Evolutionary conservation across 495 filamentous ascomycete species (phyloP).

Genomic region (Aspergillus nidulans): DNA sequence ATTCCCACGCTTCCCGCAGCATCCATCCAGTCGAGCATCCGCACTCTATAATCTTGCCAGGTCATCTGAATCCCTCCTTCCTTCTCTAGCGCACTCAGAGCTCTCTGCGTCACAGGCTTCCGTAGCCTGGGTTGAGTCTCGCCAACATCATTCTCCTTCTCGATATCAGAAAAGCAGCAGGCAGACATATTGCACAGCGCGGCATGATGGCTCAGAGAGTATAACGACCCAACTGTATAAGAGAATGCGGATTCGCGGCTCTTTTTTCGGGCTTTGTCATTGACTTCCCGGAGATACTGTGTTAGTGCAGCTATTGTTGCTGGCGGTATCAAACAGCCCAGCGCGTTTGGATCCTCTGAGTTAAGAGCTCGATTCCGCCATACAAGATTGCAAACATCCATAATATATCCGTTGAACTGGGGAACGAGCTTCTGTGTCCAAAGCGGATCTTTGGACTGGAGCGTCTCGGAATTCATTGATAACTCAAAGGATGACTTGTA

Average conservation of each 20-base stretch:
- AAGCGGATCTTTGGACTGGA: constrained; percentile 36
- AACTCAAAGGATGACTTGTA: constrained; percentile 76
- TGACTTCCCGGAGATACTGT: constrained; percentile 38
- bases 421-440: constrained; percentile 51
- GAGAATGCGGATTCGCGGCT: constrained; percentile 39
- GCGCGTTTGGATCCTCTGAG: constrained; percentile 60
- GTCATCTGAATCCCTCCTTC: constrained; percentile 65
- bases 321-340: constrained; percentile 62
- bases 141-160: constrained; percentile 55
- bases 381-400: constrained; percentile 84
- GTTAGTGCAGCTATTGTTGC: constrained; percentile 46
- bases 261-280: constrained; percentile 29
- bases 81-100: constrained; percentile 55
- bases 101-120: constrained; percentile 72
- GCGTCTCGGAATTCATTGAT: constrained; percentile 44
- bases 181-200: constrained; percentile 63
- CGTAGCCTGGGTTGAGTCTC: constrained; percentile 53
- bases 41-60: constrained; percentile 71
- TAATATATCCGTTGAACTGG: constrained; percentile 79
- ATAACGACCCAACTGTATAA: constrained; percentile 51
- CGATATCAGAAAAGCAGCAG: constrained; percentile 55
- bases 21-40: constrained; percentile 70
- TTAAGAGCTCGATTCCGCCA: constrained; percentile 78
- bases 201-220: constrained; percentile 67
- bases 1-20: constrained; percentile 61